Evolutionary conservation across 2,329 filamentous ascomycete species (phyloP), one percentile per base, ranked within the genome.

Genomic region (Alternaria sp.): DNA sequence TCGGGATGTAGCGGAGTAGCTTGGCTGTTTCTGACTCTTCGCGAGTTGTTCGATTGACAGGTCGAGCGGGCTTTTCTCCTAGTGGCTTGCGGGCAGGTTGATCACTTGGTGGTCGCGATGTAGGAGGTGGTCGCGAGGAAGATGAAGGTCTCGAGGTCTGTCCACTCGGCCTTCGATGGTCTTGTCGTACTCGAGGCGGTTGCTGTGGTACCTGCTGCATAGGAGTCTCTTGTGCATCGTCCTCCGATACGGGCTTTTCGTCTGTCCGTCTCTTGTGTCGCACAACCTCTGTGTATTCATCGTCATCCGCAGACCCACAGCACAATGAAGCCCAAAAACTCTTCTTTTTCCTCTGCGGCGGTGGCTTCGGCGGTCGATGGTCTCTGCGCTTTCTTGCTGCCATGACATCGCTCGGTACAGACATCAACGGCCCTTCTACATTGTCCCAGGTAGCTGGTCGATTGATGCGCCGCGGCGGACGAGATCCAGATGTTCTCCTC

Each of bases 1-100:
- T 78, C 0, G 93, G 93, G 45, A 97, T 93, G 64, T 93, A 85
- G 4, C 88, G 86, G 2, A 92, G 82, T 44, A 90, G 77, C 11
- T 78, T 74, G 19, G 80, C 73, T 2, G 82, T 86, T 46, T 75
- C 72, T 10, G 75, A 71, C 17, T 64, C 58, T 40, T 56, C 59
- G 25, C 59, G 46, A 2, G 61, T 50, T 6, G 56, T 62, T 54
- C 71, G 72, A 64, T 75, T 77, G 43, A 74, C 11, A 1, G 75
- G 69, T 40, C 66, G 66, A 8, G 67, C 49, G 5, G 70, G 59
- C 25, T 77, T 75, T n/a, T 72, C 70, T 21, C 66, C 62, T 0
- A 76, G 59, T 3, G 77, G 74, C 26, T 74, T 74, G 9, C 72
- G 72, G 5, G 56, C 51, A 19, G 73, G 75, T 12, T 64, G 36